phyloP scores from a whole-genome alignment of 352 stramenopile genomes.

The Pythium aphanidermatum region DNA sequence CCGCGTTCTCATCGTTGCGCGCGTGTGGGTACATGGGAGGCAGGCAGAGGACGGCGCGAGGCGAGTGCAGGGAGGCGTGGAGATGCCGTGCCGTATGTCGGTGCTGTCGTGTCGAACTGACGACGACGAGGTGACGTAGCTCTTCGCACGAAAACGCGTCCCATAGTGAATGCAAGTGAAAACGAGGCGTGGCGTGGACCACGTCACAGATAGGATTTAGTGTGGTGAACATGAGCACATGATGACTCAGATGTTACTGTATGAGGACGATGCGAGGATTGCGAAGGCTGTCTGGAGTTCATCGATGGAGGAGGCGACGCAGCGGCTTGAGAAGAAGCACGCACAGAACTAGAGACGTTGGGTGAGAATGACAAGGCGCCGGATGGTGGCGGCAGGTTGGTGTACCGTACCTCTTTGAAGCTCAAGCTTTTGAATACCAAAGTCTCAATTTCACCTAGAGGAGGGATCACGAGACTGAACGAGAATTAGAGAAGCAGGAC shows the following conservation, averaged over 20 bases:
- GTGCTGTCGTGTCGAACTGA: too few species aligned
- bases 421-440: slow-evolving; percentile 43
- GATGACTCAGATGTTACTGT: slow-evolving; percentile 12
- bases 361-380: neutral
- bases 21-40: slow-evolving; percentile 11
- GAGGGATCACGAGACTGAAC: slow-evolving; percentile 26
- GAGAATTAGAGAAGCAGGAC: neutral
- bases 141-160: too few species aligned
- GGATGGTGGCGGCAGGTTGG: neutral
- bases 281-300: slow-evolving; percentile 45
- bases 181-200: neutral
- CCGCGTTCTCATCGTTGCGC: slow-evolving; percentile 19
- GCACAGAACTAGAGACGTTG: slow-evolving; percentile 45
- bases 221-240: neutral
- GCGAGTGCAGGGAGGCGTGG: too few species aligned
- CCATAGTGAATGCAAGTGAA: too few species aligned
- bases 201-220: neutral
- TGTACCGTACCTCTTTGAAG: slow-evolving; percentile 43
- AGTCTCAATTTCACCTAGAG: slow-evolving; percentile 42
- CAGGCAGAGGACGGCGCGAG: neutral
- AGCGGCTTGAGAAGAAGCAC: slow-evolving; percentile 40
- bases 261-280: slow-evolving; percentile 19
- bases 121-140: too few species aligned
- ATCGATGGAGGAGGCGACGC: slow-evolving; percentile 24
- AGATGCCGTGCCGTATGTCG: too few species aligned